Percentiles rank a stretch among this genome's conserved stretches.
These are phyloP conservation scores for Candida nemodendra DNA, from an alignment of 805 yeast species.

Conservation along the genomic window DNA sequence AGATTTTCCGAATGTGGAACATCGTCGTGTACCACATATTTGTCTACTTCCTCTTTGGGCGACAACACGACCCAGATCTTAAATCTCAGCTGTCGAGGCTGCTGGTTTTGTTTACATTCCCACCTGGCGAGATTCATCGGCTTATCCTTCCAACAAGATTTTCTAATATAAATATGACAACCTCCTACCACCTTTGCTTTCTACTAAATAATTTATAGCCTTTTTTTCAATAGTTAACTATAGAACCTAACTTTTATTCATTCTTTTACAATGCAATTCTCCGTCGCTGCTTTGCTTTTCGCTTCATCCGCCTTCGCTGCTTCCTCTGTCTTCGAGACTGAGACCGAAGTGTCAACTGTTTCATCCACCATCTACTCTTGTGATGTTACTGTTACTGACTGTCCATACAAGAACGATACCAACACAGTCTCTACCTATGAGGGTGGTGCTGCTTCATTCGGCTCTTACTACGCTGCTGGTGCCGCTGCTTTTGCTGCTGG, in stretches of 20 bases:
- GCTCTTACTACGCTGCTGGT: slow-evolving; percentile 32
- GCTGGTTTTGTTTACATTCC: slow-evolving; percentile 9
- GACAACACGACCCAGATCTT: slow-evolving; percentile 4
- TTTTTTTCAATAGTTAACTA: slow-evolving; percentile 1
- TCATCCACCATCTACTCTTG: slow-evolving; percentile 40
- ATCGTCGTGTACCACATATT: too few relatives aligned
- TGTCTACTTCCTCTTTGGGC: slow-evolving; percentile 3
- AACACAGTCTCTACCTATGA: slow-evolving; percentile 33
- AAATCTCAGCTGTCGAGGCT: not conserved
- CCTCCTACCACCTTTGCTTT: slow-evolving; percentile 1
- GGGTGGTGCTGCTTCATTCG: slow-evolving; percentile 34
- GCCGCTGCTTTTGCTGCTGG: slow-evolving; percentile 36
- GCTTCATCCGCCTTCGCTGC: slow-evolving; percentile 40
- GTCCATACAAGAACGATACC: slow-evolving; percentile 38
- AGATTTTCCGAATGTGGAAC: too few relatives aligned
- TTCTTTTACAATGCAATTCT: slow-evolving; percentile 44
- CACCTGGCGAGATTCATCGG: not conserved
- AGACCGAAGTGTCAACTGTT: slow-evolving; percentile 35
- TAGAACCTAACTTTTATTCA: slow-evolving; percentile 28
- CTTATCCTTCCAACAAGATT: not conserved
- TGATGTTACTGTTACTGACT: slow-evolving; percentile 38
- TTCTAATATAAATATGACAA: slow-evolving; percentile 13
- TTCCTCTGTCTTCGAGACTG: slow-evolving; percentile 30
- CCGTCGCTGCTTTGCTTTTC: slow-evolving; percentile 37
- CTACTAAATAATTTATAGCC: not conserved